phyloP scores from a whole-genome alignment of 139 green algal genomes.

The Pleodorina starrii region DNA sequence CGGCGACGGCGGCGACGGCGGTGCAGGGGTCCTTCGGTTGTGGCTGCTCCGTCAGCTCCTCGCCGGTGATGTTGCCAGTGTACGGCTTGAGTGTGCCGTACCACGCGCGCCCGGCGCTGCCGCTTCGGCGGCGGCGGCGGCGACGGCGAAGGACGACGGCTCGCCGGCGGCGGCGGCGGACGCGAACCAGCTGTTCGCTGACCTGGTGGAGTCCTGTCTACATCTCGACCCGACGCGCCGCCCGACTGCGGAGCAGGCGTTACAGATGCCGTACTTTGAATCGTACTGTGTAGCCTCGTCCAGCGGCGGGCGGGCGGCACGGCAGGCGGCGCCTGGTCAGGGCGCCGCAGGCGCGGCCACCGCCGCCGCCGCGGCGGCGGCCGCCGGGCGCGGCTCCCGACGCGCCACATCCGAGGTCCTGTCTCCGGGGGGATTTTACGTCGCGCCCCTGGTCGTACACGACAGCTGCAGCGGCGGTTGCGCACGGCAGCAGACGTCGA shows the following conservation, averaged over 20 bases:
- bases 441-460: too few species aligned
- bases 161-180: background rate
- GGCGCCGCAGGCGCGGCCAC: too few species aligned
- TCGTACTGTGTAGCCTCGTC: background rate
- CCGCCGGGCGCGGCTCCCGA: too few species aligned
- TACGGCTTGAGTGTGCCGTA: background rate
- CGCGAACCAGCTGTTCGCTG: background rate
- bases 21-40: background rate
- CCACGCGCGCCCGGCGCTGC: background rate
- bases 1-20: background rate
- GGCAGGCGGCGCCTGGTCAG: too few species aligned
- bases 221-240: background rate
- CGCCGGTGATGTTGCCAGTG: too few species aligned
- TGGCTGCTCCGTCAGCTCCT: background rate
- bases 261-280: constrained; percentile 41
- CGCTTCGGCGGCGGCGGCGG: too few species aligned
- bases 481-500: too few species aligned
- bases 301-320: too few species aligned
- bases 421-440: too few species aligned
- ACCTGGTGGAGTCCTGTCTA: constrained; percentile 20
- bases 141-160: background rate
- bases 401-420: too few species aligned
- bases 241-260: background rate
- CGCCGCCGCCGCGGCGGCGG: background rate
- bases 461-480: too few species aligned